These are phyloP conservation scores for Ballota nigra DNA, from an alignment of 257 asterid genomes.

Conservation along the genomic window DNA sequence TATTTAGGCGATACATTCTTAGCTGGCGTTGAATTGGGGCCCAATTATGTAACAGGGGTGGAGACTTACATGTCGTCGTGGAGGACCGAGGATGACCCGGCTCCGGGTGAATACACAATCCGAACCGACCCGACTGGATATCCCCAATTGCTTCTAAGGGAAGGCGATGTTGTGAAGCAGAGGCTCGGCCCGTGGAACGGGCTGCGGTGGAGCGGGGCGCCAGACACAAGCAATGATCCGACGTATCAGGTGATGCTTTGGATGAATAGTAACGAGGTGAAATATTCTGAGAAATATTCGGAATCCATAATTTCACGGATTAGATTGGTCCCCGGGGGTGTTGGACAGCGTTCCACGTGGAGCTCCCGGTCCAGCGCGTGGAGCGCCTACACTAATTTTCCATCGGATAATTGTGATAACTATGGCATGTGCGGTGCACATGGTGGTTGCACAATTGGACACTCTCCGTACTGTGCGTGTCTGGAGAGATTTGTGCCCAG, in stretches of 20 bases:
- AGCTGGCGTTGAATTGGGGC: neutral
- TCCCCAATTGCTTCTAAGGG: neutral
- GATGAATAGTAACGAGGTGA: neutral
- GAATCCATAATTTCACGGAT: conserved; percentile 15
- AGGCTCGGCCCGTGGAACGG: conserved; percentile 4
- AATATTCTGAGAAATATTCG: neutral
- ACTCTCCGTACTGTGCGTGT: conserved; percentile 34
- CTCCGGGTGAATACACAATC: neutral
- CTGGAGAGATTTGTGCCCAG: conserved; percentile 33
- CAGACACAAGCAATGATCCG: neutral
- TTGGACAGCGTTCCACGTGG: conserved; percentile 25
- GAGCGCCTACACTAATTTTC: conserved; percentile 16
- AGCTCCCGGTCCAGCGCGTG: conserved; percentile 24
- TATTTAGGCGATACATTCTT: neutral
- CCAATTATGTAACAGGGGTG: neutral
- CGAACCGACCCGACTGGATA: neutral
- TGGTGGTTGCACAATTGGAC: conserved; percentile 32
- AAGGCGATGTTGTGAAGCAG: neutral
- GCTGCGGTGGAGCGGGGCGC: neutral
- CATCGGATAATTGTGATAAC: conserved; percentile 33
- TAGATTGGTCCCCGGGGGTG: conserved; percentile 15
- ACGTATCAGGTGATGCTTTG: neutral
- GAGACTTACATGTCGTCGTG: conserved; percentile 4
- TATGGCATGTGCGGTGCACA: conserved; percentile 39
- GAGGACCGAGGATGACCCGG: neutral